Conservation (phyloP, 2,329 filamentous ascomycete species). For the Hirsutella thompsonii region DNA sequence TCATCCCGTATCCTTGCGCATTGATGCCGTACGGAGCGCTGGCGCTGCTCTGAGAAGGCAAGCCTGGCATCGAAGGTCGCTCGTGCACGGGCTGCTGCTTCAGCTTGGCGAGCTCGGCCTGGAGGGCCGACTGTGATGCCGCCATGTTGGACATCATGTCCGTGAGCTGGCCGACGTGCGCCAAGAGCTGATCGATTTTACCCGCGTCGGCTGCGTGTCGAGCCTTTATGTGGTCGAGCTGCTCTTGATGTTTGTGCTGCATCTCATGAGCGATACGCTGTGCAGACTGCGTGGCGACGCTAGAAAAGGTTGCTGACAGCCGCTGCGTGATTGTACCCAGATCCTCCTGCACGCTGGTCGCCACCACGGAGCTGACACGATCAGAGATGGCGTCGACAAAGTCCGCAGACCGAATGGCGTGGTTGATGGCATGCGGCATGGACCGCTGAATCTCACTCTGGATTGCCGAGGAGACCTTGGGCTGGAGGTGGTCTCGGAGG, state of each 20-base stretch:
- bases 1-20: conserved; percentile 16
- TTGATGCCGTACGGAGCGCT: not conserved
- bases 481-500: conserved; percentile 54
- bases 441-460: conserved; percentile 60
- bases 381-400: conserved; percentile 59
- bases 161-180: conserved; percentile 51
- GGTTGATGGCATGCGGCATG: conserved; percentile 49
- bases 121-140: conserved; percentile 53
- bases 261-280: conserved; percentile 57
- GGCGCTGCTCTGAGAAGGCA: conserved; percentile 8
- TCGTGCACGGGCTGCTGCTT: conserved; percentile 36
- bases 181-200: conserved; percentile 63
- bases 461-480: conserved; percentile 51
- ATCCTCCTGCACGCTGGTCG: conserved; percentile 56
- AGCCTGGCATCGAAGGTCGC: conserved; percentile 17
- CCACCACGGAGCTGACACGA: conserved; percentile 53
- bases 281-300: conserved; percentile 50
- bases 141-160: conserved; percentile 61
- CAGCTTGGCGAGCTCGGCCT: conserved; percentile 48
- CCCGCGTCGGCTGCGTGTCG: conserved; percentile 36
- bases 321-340: conserved; percentile 49
- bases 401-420: conserved; percentile 55
- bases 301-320: conserved; percentile 54
- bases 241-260: conserved; percentile 44
- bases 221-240: conserved; percentile 36